Evolutionary conservation across 441 rosid species (phyloP).

Genomic region (Kokia cookei): DNA sequence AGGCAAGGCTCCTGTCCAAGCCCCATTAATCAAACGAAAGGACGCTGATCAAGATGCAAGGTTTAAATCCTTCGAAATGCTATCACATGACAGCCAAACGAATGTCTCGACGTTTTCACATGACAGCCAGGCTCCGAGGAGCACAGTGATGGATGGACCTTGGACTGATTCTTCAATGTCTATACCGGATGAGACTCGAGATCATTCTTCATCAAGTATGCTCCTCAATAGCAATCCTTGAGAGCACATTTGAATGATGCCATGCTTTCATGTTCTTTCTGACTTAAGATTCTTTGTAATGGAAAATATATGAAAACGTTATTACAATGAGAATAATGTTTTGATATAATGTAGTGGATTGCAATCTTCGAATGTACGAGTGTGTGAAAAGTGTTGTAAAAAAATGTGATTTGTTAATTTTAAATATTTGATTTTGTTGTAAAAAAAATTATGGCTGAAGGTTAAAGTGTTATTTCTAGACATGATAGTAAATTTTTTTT

Average conservation of each 20-base stretch:
- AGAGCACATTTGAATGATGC: not conserved
- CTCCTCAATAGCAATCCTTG: not conserved
- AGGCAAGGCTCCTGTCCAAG: conserved; percentile 18
- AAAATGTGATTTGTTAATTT: no score
- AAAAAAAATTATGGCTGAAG: no score
- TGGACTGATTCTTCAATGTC: conserved; percentile 30
- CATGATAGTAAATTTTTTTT: no score
- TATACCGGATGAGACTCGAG: conserved; percentile 7
- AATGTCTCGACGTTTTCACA: conserved; percentile 12
- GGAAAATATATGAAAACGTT: no score
- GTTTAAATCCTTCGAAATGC: conserved; percentile 40
- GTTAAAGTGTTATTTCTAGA: no score
- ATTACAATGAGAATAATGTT: no score
- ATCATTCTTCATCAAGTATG: not conserved
- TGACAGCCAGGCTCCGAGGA: conserved; percentile 12
- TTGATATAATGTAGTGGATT: no score
- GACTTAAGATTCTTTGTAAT: no score
- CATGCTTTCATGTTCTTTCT: no score
- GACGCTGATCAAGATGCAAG: conserved; percentile 25
- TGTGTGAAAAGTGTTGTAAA: no score
- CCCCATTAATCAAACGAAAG: conserved; percentile 8
- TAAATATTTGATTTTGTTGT: no score
- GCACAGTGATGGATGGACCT: conserved; percentile 24
- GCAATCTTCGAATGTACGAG: no score
- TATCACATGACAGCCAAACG: conserved; percentile 33